These are phyloP conservation scores for Salix brachista DNA, from an alignment of 345 rosid genomes.

Conservation along the genomic window DNA sequence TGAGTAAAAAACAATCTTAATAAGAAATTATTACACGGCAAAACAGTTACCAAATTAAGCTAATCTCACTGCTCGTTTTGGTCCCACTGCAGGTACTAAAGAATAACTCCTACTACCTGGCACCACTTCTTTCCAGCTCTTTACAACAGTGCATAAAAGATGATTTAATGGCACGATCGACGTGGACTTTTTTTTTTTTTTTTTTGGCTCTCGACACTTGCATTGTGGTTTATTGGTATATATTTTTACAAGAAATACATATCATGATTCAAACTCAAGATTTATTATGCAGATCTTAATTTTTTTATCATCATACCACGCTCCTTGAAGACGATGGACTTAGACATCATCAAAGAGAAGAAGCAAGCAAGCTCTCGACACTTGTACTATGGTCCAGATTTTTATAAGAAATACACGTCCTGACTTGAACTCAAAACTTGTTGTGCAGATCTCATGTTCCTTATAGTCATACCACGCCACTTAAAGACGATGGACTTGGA, in stretches of 20 bases:
- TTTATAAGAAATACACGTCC: too few relatives aligned
- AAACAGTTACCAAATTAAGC: background rate
- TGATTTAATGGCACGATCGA: background rate
- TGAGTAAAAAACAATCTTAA: too few relatives aligned
- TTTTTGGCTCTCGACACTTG: too few relatives aligned
- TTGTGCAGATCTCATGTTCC: too few relatives aligned
- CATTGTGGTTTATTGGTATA: too few relatives aligned
- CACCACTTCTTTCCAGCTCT: background rate
- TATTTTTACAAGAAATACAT: too few relatives aligned
- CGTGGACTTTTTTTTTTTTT: too few relatives aligned
- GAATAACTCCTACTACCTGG: background rate
- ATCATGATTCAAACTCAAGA: rapidly evolving
- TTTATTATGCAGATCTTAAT: rapidly evolving
- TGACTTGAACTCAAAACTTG: too few relatives aligned
- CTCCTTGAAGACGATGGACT: rapidly evolving
- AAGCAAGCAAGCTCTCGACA: background rate
- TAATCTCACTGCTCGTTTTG: background rate
- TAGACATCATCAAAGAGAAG: background rate
- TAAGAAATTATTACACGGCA: too few relatives aligned
- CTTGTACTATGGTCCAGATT: background rate
- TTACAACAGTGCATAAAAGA: background rate
- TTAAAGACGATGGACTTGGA: background rate
- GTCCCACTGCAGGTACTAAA: background rate
- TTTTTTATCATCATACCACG: too few relatives aligned
- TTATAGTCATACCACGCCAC: too few relatives aligned